phyloP scores from a whole-genome alignment of 768 basidiomycete species.

The Galerina sulciceps region DNA sequence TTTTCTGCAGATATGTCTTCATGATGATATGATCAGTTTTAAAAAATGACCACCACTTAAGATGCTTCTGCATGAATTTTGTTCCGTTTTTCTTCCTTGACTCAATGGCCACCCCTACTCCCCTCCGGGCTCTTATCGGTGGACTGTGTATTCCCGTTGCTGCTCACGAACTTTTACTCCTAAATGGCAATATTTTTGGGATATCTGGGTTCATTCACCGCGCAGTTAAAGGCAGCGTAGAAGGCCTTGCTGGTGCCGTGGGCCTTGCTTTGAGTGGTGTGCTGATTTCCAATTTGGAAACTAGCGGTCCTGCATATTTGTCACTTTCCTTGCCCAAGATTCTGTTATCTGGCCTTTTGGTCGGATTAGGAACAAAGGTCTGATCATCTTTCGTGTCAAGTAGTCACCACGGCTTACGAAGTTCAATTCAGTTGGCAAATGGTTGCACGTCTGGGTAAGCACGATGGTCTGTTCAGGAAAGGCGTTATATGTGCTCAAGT shows the following conservation, averaged over 20 bases:
- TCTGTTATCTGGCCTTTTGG: conserved; percentile 55
- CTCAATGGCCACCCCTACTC: conserved; percentile 45
- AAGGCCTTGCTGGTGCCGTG: conserved; percentile 42
- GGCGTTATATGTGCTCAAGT: neutral
- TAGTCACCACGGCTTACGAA: neutral
- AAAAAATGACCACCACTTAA: neutral
- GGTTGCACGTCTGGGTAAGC: conserved; percentile 70
- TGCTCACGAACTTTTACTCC: conserved; percentile 52
- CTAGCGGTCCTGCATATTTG: conserved; percentile 30
- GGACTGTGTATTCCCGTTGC: conserved; percentile 57
- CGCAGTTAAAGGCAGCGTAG: conserved; percentile 46
- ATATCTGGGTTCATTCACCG: conserved; percentile 66
- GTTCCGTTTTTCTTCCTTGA: conserved; percentile 1
- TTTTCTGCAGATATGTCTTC: conserved; percentile 17
- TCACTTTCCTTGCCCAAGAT: conserved; percentile 31
- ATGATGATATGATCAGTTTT: neutral
- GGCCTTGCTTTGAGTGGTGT: conserved; percentile 57
- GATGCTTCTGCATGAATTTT: neutral
- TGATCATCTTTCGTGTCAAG: neutral
- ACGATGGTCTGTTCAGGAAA: neutral
- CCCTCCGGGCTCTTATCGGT: conserved; percentile 58
- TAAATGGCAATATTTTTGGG: conserved; percentile 62
- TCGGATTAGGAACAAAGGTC: conserved; percentile 64
- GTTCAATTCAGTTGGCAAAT: conserved; percentile 49
- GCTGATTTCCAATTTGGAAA: conserved; percentile 44